phyloP scores from a whole-genome alignment of 1,139 yeast species.

The Taphrina flavorubra region DNA sequence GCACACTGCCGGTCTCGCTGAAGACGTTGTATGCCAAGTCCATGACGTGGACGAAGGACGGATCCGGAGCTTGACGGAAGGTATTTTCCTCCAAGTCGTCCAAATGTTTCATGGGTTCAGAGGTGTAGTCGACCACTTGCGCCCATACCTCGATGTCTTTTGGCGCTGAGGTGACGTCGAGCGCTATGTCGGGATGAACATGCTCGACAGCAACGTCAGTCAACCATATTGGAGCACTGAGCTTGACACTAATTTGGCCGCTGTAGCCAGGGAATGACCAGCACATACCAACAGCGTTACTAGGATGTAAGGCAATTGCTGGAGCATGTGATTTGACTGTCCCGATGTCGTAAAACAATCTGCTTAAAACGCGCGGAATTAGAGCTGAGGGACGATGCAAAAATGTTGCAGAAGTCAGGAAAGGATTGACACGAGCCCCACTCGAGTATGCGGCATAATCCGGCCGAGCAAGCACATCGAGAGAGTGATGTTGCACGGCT shows the following conservation, averaged over 20 bases:
- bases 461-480: constrained; percentile 47
- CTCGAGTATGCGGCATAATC: constrained; percentile 50
- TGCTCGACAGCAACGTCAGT: constrained; percentile 51
- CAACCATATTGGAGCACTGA: constrained; percentile 48
- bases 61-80: constrained; percentile 23
- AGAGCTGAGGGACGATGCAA: constrained; percentile 46
- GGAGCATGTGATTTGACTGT: constrained; percentile 48
- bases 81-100: background rate
- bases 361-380: constrained; percentile 39
- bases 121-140: constrained; percentile 46
- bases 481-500: constrained; percentile 42
- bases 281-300: constrained; percentile 50
- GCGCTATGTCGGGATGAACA: constrained; percentile 48
- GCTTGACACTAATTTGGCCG: constrained; percentile 50
- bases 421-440: constrained; percentile 50
- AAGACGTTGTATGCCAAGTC: constrained; percentile 49
- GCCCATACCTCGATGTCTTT: constrained; percentile 50
- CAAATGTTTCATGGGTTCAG: constrained; percentile 40
- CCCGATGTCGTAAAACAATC: constrained; percentile 47
- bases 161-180: constrained; percentile 50
- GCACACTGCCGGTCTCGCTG: constrained; percentile 48
- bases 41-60: constrained; percentile 48
- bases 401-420: constrained; percentile 49
- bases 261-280: constrained; percentile 52
- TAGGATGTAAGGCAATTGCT: constrained; percentile 49